These are phyloP conservation scores for Loxodes magnus DNA, from an alignment of 73 alveolate genomes.

Conservation along the genomic window DNA sequence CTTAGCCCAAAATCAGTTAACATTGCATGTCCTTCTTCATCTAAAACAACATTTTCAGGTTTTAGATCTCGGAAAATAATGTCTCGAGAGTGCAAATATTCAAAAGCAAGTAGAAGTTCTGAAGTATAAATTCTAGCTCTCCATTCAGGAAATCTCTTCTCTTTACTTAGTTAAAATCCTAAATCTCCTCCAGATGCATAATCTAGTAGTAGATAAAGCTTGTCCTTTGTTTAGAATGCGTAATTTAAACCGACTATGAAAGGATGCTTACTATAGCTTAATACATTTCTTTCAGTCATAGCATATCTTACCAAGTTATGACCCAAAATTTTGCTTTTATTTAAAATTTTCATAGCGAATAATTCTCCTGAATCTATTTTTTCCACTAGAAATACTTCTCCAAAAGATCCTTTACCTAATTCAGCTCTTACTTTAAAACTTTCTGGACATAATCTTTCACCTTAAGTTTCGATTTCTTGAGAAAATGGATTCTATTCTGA, in stretches of 20 bases:
- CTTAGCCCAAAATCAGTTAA: conserved; percentile 96
- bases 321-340: conserved; percentile 33
- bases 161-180: conserved; percentile 65
- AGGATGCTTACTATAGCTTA: conserved; percentile 77
- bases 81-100: conserved; percentile 80
- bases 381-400: conserved; percentile 76
- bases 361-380: conserved; percentile 37
- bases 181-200: conserved; percentile 97
- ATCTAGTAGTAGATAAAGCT: conserved; percentile 73
- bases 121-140: conserved; percentile 71
- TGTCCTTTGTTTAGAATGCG: conserved; percentile 80
- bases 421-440: conserved; percentile 36
- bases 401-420: conserved; percentile 89
- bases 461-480: conserved; percentile 8
- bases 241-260: conserved; percentile 85
- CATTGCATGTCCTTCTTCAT: conserved; percentile 88
- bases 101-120: conserved; percentile 89
- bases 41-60: conserved; percentile 93
- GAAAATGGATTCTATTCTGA: no score
- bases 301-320: conserved; percentile 19
- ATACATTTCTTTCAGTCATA: conserved; percentile 76
- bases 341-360: conserved; percentile 85
- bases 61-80: conserved; percentile 90
- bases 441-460: conserved; percentile 30
- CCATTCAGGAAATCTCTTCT: conserved; percentile 63